A percentile compares a stretch with the other conserved stretches of the same genome.
phyloP scores from a whole-genome alignment of 1,284 basidiomycete species.

The Peniophora sp. region DNA sequence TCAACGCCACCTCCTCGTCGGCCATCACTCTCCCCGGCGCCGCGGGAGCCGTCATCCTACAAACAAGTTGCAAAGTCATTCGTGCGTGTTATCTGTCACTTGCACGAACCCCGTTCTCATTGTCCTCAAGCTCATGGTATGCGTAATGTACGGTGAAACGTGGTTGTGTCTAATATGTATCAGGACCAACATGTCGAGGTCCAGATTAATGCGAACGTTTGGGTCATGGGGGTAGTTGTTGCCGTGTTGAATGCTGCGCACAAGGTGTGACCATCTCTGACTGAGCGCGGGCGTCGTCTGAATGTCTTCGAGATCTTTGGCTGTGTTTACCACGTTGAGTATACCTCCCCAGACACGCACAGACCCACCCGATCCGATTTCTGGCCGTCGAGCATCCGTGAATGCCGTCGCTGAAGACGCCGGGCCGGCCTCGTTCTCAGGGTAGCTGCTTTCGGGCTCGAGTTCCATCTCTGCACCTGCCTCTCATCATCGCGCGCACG shows the following conservation, averaged over 20 bases:
- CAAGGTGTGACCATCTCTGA: conserved; percentile 8
- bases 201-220: conserved; percentile 26
- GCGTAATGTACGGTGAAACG: no score
- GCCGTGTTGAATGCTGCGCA: conserved; percentile 10
- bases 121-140: no score
- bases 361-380: background rate
- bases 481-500: no score
- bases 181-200: conserved; percentile 35
- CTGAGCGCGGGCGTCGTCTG: background rate
- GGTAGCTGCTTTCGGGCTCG: no score
- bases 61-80: no score
- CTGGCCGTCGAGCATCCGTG: background rate
- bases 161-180: background rate
- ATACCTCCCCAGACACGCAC: background rate
- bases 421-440: no score
- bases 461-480: no score
- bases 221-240: conserved; percentile 21
- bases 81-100: no score
- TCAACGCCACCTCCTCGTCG: background rate
- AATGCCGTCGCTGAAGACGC: no score
- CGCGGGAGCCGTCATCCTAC: background rate
- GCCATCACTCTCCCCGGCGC: background rate
- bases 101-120: no score
- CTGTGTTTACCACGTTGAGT: background rate
- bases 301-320: background rate